A percentile compares a stretch with the other conserved stretches of the same genome.
These are phyloP conservation scores for Scalesia atractyloides DNA, from an alignment of 129 eudicot species.

Conservation along the genomic window DNA sequence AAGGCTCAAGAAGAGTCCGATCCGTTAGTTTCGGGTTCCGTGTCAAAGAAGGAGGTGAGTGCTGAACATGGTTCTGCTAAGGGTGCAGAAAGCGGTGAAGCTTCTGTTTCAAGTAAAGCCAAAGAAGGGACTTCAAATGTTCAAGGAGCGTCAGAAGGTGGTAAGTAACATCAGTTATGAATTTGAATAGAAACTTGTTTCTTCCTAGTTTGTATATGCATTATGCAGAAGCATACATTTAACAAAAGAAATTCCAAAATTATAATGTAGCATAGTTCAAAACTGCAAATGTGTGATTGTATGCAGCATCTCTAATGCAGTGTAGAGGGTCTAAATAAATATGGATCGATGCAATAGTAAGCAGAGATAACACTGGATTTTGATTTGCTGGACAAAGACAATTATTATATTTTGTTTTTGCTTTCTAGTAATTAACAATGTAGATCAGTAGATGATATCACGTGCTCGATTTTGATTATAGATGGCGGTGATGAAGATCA, in stretches of 20 bases:
- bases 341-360: slow-evolving; percentile 3
- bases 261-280: background rate
- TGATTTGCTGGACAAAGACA: background rate
- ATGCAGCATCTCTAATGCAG: background rate
- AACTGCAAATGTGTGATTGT: background rate
- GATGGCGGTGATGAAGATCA: slow-evolving; percentile 53
- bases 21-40: slow-evolving; percentile 53
- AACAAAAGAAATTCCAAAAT: background rate
- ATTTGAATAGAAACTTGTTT: background rate
- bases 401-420: background rate
- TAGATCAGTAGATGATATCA: slow-evolving; percentile 5
- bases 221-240: slow-evolving; percentile 13
- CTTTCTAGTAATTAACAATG: background rate
- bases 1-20: slow-evolving; percentile 95
- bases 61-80: slow-evolving; percentile 44
- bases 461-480: slow-evolving; percentile 13
- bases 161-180: slow-evolving; percentile 33
- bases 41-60: slow-evolving; percentile 73
- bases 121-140: slow-evolving; percentile 44
- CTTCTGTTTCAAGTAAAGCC: slow-evolving; percentile 54
- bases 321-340: slow-evolving; percentile 7
- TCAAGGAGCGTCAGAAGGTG: slow-evolving; percentile 41
- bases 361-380: background rate
- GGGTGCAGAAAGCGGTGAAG: slow-evolving; percentile 40
- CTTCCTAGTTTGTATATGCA: background rate